These are phyloP conservation scores for Lactuca saligna DNA, from an alignment of 129 eudicot genomes.

Conservation along the genomic window DNA sequence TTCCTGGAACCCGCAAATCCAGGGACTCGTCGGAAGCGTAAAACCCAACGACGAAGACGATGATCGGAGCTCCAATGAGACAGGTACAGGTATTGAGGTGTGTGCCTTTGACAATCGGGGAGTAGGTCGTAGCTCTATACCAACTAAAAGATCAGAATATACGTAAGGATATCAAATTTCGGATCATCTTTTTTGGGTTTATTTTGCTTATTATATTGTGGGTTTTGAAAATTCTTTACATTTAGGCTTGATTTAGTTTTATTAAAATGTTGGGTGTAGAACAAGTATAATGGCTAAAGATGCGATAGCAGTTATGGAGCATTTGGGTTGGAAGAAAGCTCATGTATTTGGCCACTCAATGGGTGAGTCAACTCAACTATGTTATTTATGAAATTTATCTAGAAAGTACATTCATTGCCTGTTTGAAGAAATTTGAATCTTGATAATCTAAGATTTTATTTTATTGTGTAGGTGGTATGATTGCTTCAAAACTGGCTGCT, in stretches of 20 bases:
- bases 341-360: constrained; percentile 98
- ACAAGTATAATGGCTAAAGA: constrained; percentile 95
- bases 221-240: no score
- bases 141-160: constrained; percentile 61
- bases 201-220: neutral
- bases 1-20: constrained; percentile 87
- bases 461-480: constrained; percentile 78
- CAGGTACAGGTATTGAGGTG: constrained; percentile 59
- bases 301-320: constrained; percentile 90
- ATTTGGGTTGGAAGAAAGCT: constrained; percentile 92
- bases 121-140: constrained; percentile 88
- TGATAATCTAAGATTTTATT: constrained; percentile 2
- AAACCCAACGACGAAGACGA: constrained; percentile 49
- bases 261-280: constrained; percentile 40
- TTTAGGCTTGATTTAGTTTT: neutral
- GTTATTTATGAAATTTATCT: neutral
- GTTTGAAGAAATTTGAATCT: constrained; percentile 5
- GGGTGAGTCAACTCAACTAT: constrained; percentile 50
- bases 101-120: constrained; percentile 96
- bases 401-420: constrained; percentile 5
- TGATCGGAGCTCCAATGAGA: constrained; percentile 26
- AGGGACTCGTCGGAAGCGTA: constrained; percentile 60
- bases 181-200: constrained; percentile 11
- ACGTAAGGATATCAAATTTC: constrained; percentile 43
- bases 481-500: constrained; percentile 88